These are phyloP conservation scores for Cryptococcus sp. DNA, from an alignment of 1,284 basidiomycete genomes.

Conservation along the genomic window DNA sequence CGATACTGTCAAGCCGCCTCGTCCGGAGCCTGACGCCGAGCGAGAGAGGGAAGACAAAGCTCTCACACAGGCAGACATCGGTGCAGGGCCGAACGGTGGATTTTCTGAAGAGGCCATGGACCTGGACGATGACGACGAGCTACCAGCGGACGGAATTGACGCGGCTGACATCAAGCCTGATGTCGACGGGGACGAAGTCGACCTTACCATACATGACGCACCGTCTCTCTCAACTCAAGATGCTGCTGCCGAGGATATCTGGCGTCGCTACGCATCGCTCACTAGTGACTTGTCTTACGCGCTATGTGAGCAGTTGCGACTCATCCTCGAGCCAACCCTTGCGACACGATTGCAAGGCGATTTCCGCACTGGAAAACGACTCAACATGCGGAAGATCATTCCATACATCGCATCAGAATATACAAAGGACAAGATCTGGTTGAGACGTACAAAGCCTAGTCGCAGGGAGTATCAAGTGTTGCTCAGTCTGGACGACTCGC, in stretches of 20 bases:
- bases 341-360: constrained; percentile 95
- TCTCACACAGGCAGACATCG: constrained; percentile 50
- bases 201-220: constrained; percentile 64
- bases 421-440: constrained; percentile 99
- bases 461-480: constrained; percentile 96
- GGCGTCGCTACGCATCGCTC: constrained; percentile 85
- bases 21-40: constrained; percentile 20
- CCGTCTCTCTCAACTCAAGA: constrained; percentile 7
- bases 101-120: constrained; percentile 33
- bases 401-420: constrained; percentile 98
- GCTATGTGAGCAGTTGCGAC: constrained; percentile 92
- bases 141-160: constrained; percentile 43
- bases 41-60: constrained; percentile 49
- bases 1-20: constrained; percentile 8
- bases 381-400: constrained; percentile 99
- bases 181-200: constrained; percentile 55
- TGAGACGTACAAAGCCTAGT: constrained; percentile 89
- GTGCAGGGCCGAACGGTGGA: constrained; percentile 24
- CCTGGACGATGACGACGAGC: constrained; percentile 36
- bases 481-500: constrained; percentile 92
- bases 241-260: constrained; percentile 67
- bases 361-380: constrained; percentile 94
- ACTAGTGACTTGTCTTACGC: constrained; percentile 89
- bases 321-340: constrained; percentile 92
- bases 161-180: constrained; percentile 28